Conservation (phyloP, 495 filamentous ascomycete genomes). For the Apiosordaria backusii region DNA sequence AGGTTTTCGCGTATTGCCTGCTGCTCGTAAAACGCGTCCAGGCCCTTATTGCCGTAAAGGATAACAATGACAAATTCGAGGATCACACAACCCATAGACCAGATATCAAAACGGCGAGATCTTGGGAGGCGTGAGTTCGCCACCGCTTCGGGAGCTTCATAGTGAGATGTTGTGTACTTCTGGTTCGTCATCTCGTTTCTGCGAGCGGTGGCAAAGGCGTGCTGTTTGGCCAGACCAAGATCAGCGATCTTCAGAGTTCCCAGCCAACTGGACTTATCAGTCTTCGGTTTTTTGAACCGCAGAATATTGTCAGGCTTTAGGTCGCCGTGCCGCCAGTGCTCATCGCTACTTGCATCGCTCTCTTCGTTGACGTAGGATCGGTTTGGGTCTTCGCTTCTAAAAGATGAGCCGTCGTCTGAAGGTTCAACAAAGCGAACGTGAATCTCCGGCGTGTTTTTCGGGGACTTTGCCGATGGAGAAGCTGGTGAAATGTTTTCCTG, state of each 20-base stretch:
- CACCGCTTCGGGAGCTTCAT: slow-evolving; percentile 28
- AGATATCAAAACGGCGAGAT: slow-evolving; percentile 37
- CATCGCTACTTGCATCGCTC: slow-evolving; percentile 1
- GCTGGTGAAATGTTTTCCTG: neutral
- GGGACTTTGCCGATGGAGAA: neutral
- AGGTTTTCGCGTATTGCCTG: slow-evolving; percentile 10
- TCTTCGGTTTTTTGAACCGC: slow-evolving; percentile 5
- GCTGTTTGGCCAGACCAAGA: slow-evolving; percentile 25
- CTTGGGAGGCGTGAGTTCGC: slow-evolving; percentile 6
- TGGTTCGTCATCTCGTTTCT: slow-evolving; percentile 16
- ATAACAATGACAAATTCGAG: slow-evolving; percentile 38
- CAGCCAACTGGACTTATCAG: slow-evolving; percentile 7
- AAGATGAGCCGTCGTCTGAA: slow-evolving; percentile 1
- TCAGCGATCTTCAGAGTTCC: slow-evolving; percentile 27
- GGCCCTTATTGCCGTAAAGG: slow-evolving; percentile 26
- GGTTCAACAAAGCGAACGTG: neutral
- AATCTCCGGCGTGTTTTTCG: neutral
- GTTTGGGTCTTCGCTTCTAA: neutral
- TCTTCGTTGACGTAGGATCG: neutral
- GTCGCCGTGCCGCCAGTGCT: slow-evolving; percentile 21
- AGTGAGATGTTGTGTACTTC: slow-evolving; percentile 18
- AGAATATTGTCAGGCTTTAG: slow-evolving; percentile 28
- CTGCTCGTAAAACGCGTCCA: slow-evolving; percentile 19
- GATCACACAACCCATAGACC: slow-evolving; percentile 40
- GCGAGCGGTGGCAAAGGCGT: slow-evolving; percentile 9